phyloP scores from a whole-genome alignment of 495 filamentous ascomycete species.

The Sordaria brevicollis region DNA sequence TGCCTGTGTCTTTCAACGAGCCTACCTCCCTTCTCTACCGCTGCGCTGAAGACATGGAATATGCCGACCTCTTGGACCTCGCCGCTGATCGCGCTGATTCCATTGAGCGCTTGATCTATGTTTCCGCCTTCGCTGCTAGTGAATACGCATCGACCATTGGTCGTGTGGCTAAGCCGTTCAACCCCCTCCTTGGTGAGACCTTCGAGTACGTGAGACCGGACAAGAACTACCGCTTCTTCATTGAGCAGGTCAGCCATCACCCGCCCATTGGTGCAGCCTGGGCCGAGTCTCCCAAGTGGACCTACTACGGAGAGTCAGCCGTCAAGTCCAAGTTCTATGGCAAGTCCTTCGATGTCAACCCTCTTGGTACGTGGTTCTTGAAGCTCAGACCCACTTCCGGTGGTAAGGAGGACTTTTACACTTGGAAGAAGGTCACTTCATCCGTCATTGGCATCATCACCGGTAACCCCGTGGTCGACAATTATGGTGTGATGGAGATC shows the following conservation, averaged over 20 bases:
- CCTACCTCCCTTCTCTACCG: constrained; percentile 94
- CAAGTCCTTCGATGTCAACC: constrained; percentile 94
- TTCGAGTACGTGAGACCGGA: constrained; percentile 94
- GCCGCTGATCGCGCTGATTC: constrained; percentile 80
- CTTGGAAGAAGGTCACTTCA: constrained; percentile 97
- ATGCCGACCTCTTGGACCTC: constrained; percentile 82
- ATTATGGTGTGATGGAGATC: constrained; percentile 95
- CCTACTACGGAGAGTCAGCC: constrained; percentile 95
- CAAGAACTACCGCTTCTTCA: constrained; percentile 94
- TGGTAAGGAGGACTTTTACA: constrained; percentile 78
- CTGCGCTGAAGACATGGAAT: constrained; percentile 96
- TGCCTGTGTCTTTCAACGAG: constrained; percentile 97
- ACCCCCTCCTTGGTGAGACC: constrained; percentile 89
- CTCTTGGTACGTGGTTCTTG: constrained; percentile 94
- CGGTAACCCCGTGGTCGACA: constrained; percentile 92
- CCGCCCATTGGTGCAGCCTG: constrained; percentile 90
- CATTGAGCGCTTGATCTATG: constrained; percentile 89
- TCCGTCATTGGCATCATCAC: constrained; percentile 98
- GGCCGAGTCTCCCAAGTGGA: constrained; percentile 90
- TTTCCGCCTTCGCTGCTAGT: constrained; percentile 87
- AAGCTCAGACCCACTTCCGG: constrained; percentile 69
- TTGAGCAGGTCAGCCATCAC: constrained; percentile 98
- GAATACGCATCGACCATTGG: constrained; percentile 96
- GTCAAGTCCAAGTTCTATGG: constrained; percentile 97
- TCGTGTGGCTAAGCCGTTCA: constrained; percentile 96